Percentiles rank a stretch among this genome's conserved stretches.
These are phyloP conservation scores for Scheffersomyces spartinae DNA, from an alignment of 805 yeast genomes.

Conservation along the genomic window DNA sequence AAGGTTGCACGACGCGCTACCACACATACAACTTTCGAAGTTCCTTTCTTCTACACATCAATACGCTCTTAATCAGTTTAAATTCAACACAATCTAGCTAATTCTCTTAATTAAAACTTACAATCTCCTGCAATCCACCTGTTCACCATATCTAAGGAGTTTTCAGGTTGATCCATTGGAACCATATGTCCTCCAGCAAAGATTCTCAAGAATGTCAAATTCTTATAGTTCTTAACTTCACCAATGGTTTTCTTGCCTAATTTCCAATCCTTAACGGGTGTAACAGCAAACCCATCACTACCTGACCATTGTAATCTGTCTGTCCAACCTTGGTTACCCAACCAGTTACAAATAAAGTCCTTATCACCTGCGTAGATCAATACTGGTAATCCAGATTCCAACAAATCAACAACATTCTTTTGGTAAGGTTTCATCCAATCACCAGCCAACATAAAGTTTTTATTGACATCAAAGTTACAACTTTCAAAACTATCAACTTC, in stretches of 20 bases:
- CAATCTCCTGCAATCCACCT: constrained; percentile 73
- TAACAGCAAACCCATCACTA: constrained; percentile 32
- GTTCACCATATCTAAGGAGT: constrained; percentile 70
- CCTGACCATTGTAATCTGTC: constrained; percentile 57
- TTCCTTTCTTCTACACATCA: no score
- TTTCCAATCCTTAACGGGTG: constrained; percentile 31
- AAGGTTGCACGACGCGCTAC: no score
- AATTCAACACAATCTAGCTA: no score
- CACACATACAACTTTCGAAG: no score
- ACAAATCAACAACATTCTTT: constrained; percentile 45
- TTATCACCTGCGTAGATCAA: constrained; percentile 91
- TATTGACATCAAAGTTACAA: constrained; percentile 69
- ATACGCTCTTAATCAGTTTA: no score
- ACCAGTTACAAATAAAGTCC: constrained; percentile 88
- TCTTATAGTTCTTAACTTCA: constrained; percentile 58
- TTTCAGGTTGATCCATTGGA: constrained; percentile 78
- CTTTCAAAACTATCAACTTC: constrained; percentile 70
- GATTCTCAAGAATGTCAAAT: constrained; percentile 72
- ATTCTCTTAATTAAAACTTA: no score
- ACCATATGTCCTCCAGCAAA: constrained; percentile 96
- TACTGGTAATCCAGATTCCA: constrained; percentile 65
- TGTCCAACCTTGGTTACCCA: constrained; percentile 82
- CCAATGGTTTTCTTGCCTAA: constrained; percentile 47
- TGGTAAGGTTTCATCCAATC: constrained; percentile 85
- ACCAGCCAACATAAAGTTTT: constrained; percentile 74